Evolutionary conservation across 2,329 filamentous ascomycete species (phyloP).

Genomic region (Colletotrichum phormii): DNA sequence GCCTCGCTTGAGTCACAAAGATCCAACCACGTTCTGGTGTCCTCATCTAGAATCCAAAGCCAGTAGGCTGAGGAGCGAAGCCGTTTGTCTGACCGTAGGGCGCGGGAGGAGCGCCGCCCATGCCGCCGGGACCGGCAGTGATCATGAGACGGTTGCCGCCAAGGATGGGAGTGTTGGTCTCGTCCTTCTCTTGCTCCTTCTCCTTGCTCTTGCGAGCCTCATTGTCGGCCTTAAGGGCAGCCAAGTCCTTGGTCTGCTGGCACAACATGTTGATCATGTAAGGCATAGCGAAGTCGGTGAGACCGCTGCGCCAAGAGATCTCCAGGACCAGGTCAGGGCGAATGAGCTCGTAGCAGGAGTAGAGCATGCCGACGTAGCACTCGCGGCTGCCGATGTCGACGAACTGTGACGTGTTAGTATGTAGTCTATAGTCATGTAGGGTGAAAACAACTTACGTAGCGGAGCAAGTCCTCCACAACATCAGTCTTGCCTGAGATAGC

Average conservation of each 20-base stretch:
- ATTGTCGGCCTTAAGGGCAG: constrained; percentile 91
- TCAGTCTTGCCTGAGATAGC: constrained; percentile 91
- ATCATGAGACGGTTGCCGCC: constrained; percentile 93
- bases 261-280: constrained; percentile 99
- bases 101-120: constrained; percentile 66
- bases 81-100: constrained; percentile 87
- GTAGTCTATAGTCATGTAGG: constrained; percentile 5
- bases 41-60: constrained; percentile 69
- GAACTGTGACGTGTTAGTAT: constrained; percentile 72
- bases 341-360: constrained; percentile 97
- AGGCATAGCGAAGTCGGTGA: constrained; percentile 98
- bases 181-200: constrained; percentile 80
- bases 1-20: constrained; percentile 2
- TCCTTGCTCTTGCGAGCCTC: constrained; percentile 90
- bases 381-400: constrained; percentile 99
- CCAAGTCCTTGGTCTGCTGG: constrained; percentile 89
- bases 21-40: constrained; percentile 26
- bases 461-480: constrained; percentile 93
- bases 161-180: constrained; percentile 94
- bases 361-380: constrained; percentile 99
- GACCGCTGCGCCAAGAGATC: constrained; percentile 94
- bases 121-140: constrained; percentile 82
- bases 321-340: constrained; percentile 93
- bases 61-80: constrained; percentile 89
- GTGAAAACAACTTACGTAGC: constrained; percentile 82